These are phyloP conservation scores for Salix suchowensis DNA, from an alignment of 345 rosid species.

Conservation along the genomic window DNA sequence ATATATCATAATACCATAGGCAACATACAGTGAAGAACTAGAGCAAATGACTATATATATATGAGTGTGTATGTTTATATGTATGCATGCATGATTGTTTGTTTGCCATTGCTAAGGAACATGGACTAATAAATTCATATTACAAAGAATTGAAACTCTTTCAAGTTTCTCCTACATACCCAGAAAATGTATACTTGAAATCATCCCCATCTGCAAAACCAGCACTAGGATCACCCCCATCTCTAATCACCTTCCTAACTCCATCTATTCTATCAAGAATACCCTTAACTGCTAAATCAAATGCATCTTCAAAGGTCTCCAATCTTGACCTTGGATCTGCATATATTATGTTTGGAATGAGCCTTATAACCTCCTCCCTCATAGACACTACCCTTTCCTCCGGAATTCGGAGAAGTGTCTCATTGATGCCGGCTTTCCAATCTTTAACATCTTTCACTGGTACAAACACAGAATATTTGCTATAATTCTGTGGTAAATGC, in stretches of 20 bases:
- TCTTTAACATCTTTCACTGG: conserved; percentile 16
- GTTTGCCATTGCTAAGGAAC: neutral
- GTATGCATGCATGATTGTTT: too few species aligned
- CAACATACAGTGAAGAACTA: too few species aligned
- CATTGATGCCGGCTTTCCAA: conserved; percentile 20
- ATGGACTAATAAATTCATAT: neutral
- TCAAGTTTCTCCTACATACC: conserved; percentile 15
- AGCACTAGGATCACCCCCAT: conserved; percentile 25
- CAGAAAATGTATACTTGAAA: conserved; percentile 20
- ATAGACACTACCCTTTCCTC: conserved; percentile 10
- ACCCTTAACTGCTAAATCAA: conserved; percentile 29
- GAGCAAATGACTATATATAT: too few species aligned
- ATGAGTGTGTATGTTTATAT: too few species aligned
- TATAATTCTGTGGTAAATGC: conserved; percentile 23
- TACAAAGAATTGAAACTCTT: neutral
- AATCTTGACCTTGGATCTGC: conserved; percentile 19
- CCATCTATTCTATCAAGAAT: conserved; percentile 22
- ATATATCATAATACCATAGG: too few species aligned
- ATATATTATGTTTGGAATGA: conserved; percentile 22
- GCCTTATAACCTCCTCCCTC: conserved; percentile 23
- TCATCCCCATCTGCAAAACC: conserved; percentile 31
- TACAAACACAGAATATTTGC: conserved; percentile 18
- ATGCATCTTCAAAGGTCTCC: conserved; percentile 20
- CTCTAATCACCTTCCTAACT: conserved; percentile 9
- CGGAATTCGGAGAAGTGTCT: conserved; percentile 10